Evolutionary conservation across 306 rosid genomes (phyloP).

Genomic region (Potentilla sterilis): DNA sequence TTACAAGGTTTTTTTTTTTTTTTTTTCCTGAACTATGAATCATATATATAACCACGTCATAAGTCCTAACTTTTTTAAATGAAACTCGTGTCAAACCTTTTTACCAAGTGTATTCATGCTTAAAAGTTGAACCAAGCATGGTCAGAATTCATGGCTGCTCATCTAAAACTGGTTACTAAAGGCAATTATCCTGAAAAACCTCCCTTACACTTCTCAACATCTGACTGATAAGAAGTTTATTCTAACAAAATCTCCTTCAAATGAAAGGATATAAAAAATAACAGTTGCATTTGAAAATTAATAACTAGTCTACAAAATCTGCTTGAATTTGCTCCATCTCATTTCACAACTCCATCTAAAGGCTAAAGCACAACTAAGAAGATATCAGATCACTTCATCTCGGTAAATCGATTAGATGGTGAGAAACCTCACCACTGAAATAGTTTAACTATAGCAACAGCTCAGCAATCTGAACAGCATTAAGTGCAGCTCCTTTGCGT

Average conservation of each 20-base stretch:
- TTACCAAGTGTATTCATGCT: too few relatives aligned
- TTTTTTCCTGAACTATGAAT: too few relatives aligned
- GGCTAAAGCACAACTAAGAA: not conserved
- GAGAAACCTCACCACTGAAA: constrained; percentile 2
- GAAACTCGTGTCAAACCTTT: too few relatives aligned
- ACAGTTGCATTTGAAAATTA: constrained; percentile 7
- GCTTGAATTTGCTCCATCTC: constrained; percentile 5
- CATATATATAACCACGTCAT: too few relatives aligned
- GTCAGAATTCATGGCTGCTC: not conserved
- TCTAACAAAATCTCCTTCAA: constrained; percentile 20
- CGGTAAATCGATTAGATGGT: not conserved
- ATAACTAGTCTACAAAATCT: constrained; percentile 11
- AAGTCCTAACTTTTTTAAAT: too few relatives aligned
- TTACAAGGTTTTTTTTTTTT: too few relatives aligned
- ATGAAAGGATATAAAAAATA: not conserved
- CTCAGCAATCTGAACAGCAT: constrained; percentile 97
- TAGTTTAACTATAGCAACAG: constrained; percentile 53
- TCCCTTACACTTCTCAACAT: not conserved
- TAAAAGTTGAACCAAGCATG: not conserved
- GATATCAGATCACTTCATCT: constrained; percentile 6
- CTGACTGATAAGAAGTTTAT: not conserved
- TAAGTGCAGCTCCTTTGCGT: constrained; percentile 98
- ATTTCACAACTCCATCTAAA: constrained; percentile 2
- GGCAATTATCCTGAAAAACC: not conserved
- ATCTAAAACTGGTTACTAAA: not conserved